Conservation (phyloP, 1,284 basidiomycete genomes). For the Malassezia restricta region DNA sequence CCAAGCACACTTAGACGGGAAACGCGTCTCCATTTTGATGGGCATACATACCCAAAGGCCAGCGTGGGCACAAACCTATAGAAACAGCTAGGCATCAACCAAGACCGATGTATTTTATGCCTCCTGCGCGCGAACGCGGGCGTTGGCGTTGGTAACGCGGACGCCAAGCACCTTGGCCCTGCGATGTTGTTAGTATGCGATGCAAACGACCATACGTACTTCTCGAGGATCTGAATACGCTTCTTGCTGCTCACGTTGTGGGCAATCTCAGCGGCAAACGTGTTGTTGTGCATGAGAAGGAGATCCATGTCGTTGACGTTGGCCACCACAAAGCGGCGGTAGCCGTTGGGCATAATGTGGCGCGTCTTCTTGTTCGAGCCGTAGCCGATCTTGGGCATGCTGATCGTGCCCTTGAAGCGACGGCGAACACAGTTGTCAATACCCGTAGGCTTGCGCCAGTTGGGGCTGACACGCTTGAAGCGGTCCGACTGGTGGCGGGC, state of each 20-base stretch:
- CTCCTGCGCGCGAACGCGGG: slow-evolving; percentile 94
- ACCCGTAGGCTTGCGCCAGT: slow-evolving; percentile 45
- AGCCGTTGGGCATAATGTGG: slow-evolving; percentile 46
- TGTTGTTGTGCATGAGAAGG: slow-evolving; percentile 67
- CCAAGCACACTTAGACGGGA: background rate
- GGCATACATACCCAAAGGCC: background rate
- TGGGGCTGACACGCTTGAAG: slow-evolving; percentile 42
- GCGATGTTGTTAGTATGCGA: background rate
- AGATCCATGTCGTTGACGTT: slow-evolving; percentile 44
- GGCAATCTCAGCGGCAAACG: slow-evolving; percentile 89
- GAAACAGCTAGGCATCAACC: slow-evolving; percentile 3
- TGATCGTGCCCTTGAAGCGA: slow-evolving; percentile 38
- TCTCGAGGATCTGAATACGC: slow-evolving; percentile 80
- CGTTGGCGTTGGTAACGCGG: slow-evolving; percentile 82
- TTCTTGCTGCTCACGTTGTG: slow-evolving; percentile 95
- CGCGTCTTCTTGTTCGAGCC: slow-evolving; percentile 47
- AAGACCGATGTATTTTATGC: slow-evolving; percentile 32
- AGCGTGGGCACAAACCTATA: background rate
- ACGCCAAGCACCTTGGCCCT: slow-evolving; percentile 46
- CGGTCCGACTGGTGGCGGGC: slow-evolving; percentile 45
- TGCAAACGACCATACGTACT: slow-evolving; percentile 49
- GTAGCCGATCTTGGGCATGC: slow-evolving; percentile 46
- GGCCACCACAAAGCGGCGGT: slow-evolving; percentile 43
- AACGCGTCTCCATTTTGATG: slow-evolving; percentile 7
- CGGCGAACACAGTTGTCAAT: slow-evolving; percentile 43